Conservation (phyloP, 2,329 filamentous ascomycete species). For the Pseudofabraea citricarpa region DNA sequence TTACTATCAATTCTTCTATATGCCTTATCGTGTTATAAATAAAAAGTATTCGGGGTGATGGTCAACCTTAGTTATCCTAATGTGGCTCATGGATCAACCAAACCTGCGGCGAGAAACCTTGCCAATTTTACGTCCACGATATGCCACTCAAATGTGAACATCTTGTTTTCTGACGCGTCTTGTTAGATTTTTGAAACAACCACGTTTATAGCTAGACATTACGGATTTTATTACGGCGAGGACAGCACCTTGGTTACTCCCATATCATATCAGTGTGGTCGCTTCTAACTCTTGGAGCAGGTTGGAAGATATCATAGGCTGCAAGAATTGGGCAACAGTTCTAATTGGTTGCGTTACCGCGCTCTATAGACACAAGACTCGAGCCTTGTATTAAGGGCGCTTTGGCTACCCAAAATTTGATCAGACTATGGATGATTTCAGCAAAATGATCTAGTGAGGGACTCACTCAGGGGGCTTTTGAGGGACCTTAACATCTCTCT, state of each 20-base stretch:
- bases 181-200: no score
- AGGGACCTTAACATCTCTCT: constrained; percentile 11
- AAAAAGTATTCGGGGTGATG: no score
- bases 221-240: constrained; percentile 43
- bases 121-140: not conserved
- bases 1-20: no score
- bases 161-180: no score
- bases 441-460: constrained; percentile 14
- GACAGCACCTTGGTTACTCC: constrained; percentile 34
- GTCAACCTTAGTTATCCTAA: no score
- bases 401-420: constrained; percentile 11
- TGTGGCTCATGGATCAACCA: no score
- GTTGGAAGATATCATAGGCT: constrained; percentile 47
- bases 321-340: constrained; percentile 52
- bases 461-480: constrained; percentile 12
- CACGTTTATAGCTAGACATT: constrained; percentile 47
- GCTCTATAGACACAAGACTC: constrained; percentile 51
- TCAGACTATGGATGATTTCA: constrained; percentile 12
- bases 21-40: no score
- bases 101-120: no score
- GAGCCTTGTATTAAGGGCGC: constrained; percentile 28
- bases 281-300: constrained; percentile 28
- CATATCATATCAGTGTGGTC: constrained; percentile 37
- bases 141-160: not conserved
- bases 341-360: constrained; percentile 48